Conservation (phyloP, 2,329 filamentous ascomycete species). For the Fusarium udum region DNA sequence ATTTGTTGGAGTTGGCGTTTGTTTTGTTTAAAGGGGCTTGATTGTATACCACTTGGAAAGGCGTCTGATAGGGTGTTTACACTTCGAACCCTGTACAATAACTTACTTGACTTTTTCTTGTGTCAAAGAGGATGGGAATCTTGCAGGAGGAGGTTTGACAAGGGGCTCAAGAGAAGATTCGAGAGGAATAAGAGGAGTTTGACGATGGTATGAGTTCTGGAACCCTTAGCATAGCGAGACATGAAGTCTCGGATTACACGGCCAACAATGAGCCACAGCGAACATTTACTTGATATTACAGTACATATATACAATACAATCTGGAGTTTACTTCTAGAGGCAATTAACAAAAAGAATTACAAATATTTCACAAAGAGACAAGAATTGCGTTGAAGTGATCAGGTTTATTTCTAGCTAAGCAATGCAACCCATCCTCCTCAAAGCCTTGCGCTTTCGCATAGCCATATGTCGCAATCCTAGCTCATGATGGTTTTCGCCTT, state of each 20-base stretch:
- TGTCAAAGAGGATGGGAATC: constrained; percentile 17
- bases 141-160: constrained; percentile 1
- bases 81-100: constrained; percentile 36
- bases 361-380: background rate
- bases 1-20: constrained; percentile 38
- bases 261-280: constrained; percentile 31
- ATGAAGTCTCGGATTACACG: constrained; percentile 28
- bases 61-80: constrained; percentile 30
- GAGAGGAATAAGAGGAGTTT: background rate
- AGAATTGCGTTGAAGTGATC: background rate
- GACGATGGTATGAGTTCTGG: constrained; percentile 13
- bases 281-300: constrained; percentile 32
- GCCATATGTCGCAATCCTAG: background rate
- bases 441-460: background rate
- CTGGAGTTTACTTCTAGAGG: background rate
- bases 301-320: background rate
- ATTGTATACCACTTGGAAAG: constrained; percentile 35
- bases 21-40: constrained; percentile 10
- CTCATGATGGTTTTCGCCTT: background rate
- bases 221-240: constrained; percentile 23
- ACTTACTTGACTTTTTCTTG: constrained; percentile 23
- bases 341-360: background rate
- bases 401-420: constrained; percentile 16
- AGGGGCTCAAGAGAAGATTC: constrained; percentile 7
- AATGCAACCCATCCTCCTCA: background rate